Evolutionary conservation across 768 basidiomycete genomes (phyloP), one percentile per base, ranked within the genome.

Genomic region (Arthromyces matolae): DNA sequence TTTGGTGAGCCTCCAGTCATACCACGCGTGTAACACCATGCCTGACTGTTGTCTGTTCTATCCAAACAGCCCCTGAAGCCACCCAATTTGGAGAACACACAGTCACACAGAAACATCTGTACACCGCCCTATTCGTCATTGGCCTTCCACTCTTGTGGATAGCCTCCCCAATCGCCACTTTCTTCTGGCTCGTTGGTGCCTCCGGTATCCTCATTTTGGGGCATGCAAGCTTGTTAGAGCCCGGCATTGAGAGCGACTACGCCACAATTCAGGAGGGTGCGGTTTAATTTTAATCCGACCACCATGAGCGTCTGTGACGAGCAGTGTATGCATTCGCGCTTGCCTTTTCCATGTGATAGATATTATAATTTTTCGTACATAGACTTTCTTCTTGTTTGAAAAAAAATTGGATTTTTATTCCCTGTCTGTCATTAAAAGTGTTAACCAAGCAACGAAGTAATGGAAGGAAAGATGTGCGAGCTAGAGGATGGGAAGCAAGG

Each of bases 121-220:
- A 96, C 73, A 86, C 78, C 32, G 82, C 69, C 33, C 85, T 98
- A 23, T 94, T 98, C 70, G 83, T 93, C 54, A 86, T 96, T 60
- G 94, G 94, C 38, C 75, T 96, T 42, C 93, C 93, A 2, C 75
- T 97, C 41, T 80, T 98, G 49, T 91, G 83, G 81, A 68, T 79
- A 61, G 70, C 87, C 5, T 84, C 84, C 23, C 88, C 89, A 5
- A 71, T 91, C 59, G 67, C 74, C 71, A 88, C 89, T 20, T 81
- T 97, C 69, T 96, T 98, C 79, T 95, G 92, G 91, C 77, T 97
- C 57, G 84, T 95, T 50, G 93, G 93, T 16, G 86, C 89, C 1
- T 93, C 90, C 1, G 77, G 80, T 16, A 75, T 94, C 51, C 71
- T 95, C 52, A 89, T 98, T 59, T 72, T 95, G 52, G 82, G 75